Percentiles rank a stretch among this genome's conserved stretches.
phyloP scores from a whole-genome alignment of 78 protist species.

The Salpingoeca rosetta region DNA sequence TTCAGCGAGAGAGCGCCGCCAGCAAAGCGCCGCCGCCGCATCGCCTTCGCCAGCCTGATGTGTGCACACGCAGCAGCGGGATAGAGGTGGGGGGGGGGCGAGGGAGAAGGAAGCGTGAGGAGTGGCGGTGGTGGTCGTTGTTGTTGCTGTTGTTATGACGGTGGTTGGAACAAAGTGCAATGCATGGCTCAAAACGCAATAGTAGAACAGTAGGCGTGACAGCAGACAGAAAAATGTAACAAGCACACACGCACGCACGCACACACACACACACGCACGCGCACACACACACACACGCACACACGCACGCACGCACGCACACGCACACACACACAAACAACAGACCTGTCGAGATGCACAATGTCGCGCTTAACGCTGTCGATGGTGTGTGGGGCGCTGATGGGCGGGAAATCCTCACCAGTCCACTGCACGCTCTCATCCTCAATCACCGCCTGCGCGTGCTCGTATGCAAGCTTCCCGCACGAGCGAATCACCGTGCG shows the following conservation, averaged over 20 bases:
- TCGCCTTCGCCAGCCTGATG: neutral
- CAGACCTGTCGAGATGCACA: neutral
- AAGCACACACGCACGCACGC: too few relatives aligned
- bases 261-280: too few relatives aligned
- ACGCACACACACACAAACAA: too few relatives aligned
- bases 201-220: too few relatives aligned
- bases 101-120: neutral
- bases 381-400: neutral
- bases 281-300: too few relatives aligned
- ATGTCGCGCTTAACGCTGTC: neutral
- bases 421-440: neutral
- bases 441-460: constrained; percentile 28
- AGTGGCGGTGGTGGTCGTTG: neutral
- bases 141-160: neutral
- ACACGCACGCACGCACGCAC: neutral
- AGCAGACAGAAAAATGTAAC: too few relatives aligned
- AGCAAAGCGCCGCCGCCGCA: constrained; percentile 13
- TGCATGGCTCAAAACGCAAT: neutral
- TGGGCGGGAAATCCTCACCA: neutral
- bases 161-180: neutral
- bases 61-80: neutral
- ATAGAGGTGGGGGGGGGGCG: neutral
- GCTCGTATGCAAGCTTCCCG: constrained; percentile 45
- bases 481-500: constrained; percentile 80
- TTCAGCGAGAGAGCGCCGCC: constrained; percentile 16